Base-by-base conservation (phyloP, 2,329 filamentous ascomycete genomes). In the Chaetoscypha palmicola region DNA sequence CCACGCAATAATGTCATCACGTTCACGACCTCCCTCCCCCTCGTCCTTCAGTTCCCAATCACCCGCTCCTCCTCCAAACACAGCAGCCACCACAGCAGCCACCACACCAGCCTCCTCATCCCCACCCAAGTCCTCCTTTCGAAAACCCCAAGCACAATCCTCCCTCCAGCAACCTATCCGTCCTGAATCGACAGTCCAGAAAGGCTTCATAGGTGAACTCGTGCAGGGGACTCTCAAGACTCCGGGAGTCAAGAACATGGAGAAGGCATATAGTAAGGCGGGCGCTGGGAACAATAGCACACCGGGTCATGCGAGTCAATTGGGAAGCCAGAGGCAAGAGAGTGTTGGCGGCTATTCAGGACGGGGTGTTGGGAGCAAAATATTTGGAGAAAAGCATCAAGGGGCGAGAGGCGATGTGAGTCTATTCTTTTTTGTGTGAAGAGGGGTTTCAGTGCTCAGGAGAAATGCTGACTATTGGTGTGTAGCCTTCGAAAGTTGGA, bases 281-380 rank as follows among this genome's bases (percentile, higher is more conserved):
- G 55, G 55, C 19, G 57, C 49, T 7, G 44, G 45, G 8, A 46
- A 47, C 19, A 21, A 55, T 17, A 49, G 54, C n/a, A 52, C 50
- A 10, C 51, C 52, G 3, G 56, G 56, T 4, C 14, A 14, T 9
- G 54, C 51, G 7, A 43, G 38, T 9, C 47, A 45, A 17, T 17
- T 59, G 8, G 55, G 54, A 2, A 41, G 36, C 3, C 47, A 54
- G 32, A 47, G 51, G 5, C 52, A 54, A 28, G 36, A 24, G 7
- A 43, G 35, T 8, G 38, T 22, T 2, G 39, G 16, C 11, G 44
- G 31, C 21, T 32, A 47, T 23, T 17, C 34, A 9, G 32, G 32
- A 17, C 44, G 51, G 30, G 52, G 52, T 4, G 39, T 51, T 30
- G 54, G 49, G 11, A 56, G 51, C 44, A 12, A 34, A 23, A 50